phyloP scores from a whole-genome alignment of 2,329 filamentous ascomycete species.

The Pseudogymnoascus sp. region DNA sequence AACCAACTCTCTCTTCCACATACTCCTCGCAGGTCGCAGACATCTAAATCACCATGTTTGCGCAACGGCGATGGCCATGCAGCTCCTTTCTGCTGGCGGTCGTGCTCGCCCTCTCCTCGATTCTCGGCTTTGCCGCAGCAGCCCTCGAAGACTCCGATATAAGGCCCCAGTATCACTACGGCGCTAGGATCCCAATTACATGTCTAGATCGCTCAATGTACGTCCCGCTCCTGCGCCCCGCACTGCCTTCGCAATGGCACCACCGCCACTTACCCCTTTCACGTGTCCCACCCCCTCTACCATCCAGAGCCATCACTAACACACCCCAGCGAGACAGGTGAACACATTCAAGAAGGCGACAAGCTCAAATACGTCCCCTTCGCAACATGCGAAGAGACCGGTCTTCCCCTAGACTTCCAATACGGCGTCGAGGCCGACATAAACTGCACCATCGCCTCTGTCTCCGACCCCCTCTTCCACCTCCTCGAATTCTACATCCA shows the following conservation, averaged over 20 bases:
- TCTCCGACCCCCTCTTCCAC: conserved; percentile 76
- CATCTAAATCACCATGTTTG: not conserved
- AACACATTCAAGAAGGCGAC: conserved; percentile 77
- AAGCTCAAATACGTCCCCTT: conserved; percentile 91
- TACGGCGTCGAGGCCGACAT: conserved; percentile 77
- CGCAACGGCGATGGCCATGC: not conserved
- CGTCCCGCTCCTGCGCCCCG: conserved; percentile 28
- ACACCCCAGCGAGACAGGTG: conserved; percentile 64
- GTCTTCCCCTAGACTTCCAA: conserved; percentile 68
- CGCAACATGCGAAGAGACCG: conserved; percentile 81
- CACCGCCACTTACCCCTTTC: not conserved
- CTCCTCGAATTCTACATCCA: conserved; percentile 96
- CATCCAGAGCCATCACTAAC: not conserved
- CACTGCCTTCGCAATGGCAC: not conserved
- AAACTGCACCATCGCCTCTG: conserved; percentile 73
- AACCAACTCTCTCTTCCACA: not conserved
- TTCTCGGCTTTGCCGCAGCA: not conserved
- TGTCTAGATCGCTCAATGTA: conserved; percentile 69
- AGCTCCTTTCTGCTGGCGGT: conserved; percentile 8
- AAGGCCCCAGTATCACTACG: conserved; percentile 53
- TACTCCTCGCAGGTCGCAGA: not conserved
- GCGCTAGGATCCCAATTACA: conserved; percentile 58
- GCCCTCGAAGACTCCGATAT: not conserved
- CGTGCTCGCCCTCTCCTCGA: conserved; percentile 8
- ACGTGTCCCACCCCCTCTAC: not conserved